Percentiles rank a stretch among this genome's conserved stretches.
phyloP scores from a whole-genome alignment of 1,139 yeast species.

The Blastobotrys persicus region DNA sequence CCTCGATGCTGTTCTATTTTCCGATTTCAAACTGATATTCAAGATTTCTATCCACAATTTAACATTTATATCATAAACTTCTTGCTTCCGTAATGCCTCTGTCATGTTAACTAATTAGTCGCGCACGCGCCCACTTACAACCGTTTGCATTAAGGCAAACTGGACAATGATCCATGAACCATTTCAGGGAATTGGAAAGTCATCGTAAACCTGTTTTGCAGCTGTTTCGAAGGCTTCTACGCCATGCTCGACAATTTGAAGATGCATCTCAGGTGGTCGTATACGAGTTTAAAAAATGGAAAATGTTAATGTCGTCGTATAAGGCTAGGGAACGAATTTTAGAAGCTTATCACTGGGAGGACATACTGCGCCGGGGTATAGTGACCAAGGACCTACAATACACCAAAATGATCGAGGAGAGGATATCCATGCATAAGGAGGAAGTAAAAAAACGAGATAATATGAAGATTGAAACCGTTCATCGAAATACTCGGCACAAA shows the following conservation, averaged over 20 bases:
- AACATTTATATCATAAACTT: too few species aligned
- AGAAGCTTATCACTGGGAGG: conserved; percentile 25
- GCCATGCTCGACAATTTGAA: conserved; percentile 16
- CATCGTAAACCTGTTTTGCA: conserved; percentile 25
- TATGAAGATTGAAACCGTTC: not conserved
- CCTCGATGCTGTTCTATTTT: too few species aligned
- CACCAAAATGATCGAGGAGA: not conserved
- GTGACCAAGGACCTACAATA: not conserved
- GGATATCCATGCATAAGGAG: not conserved
- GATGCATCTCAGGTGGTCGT: conserved; percentile 5
- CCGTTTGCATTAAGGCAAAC: too few species aligned
- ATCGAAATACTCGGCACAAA: not conserved
- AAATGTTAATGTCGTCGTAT: conserved; percentile 19
- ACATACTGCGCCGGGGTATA: conserved; percentile 13
- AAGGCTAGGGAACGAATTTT: conserved; percentile 18
- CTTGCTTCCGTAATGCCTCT: too few species aligned
- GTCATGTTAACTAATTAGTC: too few species aligned
- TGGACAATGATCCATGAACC: not conserved
- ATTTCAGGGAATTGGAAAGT: conserved; percentile 16
- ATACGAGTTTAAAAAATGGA: conserved; percentile 13
- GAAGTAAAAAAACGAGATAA: not conserved
- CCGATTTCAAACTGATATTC: too few species aligned
- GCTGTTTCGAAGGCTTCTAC: conserved; percentile 23
- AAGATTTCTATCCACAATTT: too few species aligned
- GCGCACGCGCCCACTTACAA: too few species aligned